Evolutionary conservation across 805 yeast species (phyloP), one percentile per base, ranked within the genome.

Genomic region (Tetrapisispora pingtungensis): DNA sequence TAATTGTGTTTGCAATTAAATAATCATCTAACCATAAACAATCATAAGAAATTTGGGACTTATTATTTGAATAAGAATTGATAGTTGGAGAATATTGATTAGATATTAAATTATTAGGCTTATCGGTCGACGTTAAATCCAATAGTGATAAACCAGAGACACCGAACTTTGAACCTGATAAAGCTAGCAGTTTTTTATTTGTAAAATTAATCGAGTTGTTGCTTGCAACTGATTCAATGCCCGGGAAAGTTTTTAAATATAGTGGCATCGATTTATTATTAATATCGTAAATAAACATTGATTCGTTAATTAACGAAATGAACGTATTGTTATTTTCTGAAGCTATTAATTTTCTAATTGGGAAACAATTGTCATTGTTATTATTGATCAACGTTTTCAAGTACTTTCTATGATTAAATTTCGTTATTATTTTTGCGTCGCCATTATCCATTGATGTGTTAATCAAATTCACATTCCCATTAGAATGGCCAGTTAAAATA

Each of bases 401-500:
- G 56, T 81, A 88, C 52, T 80, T 80, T 41, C 73, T 67, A 65
- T 88, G 96, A 61, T 85, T 85, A 67, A 81, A 88, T 33, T 94
- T 68, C 58, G 79, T 83, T 49, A 82, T 66, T 18, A 88, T 81
- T 58, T 80, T 86, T 0, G 96, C 96, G 44, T 73, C 68, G 20
- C 71, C 71, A 5, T 65, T 67, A 8, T 67, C 56, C 22, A 65
- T 58, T 0, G 75, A 64, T 8, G 87, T 70, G 15, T 81, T 68
- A 3, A 85, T 76, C 47, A 88, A 60, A 61, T 89, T 85, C 0
- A 80, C 85, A 44, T 74, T 66, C 1, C 96, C 96, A 46, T 77
- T 75, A 42, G 72, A 74, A 58, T 87, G 93, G 10, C 95, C 96
- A 0, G 94, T 73, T n/a, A 79, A 56, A 37, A 82, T 17, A 18